Evolutionary conservation across 1,139 yeast genomes (phyloP).

Genomic region (Debaryomycetaceae sp.): DNA sequence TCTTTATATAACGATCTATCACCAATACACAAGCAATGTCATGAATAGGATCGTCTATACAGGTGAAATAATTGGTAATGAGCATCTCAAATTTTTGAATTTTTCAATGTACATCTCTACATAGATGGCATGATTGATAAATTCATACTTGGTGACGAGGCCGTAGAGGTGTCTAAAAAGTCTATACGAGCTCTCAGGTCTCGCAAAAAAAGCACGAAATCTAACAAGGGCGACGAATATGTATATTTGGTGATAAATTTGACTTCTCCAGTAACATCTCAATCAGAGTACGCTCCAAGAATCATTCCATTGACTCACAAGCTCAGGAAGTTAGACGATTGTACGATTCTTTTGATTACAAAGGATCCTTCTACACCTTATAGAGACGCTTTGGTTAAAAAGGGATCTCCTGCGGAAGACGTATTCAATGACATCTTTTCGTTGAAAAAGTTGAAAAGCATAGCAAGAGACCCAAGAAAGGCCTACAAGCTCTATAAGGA

Average conservation of each 20-base stretch:
- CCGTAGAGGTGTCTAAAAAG: slow-evolving; percentile 22
- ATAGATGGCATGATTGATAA: neutral
- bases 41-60: neutral
- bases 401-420: slow-evolving; percentile 56
- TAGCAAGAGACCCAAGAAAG: slow-evolving; percentile 43
- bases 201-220: slow-evolving; percentile 21
- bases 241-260: slow-evolving; percentile 56
- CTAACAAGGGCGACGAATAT: slow-evolving; percentile 21
- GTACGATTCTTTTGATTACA: slow-evolving; percentile 57
- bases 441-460: slow-evolving; percentile 49
- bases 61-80: neutral
- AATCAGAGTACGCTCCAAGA: slow-evolving; percentile 60
- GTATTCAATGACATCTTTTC: slow-evolving; percentile 56
- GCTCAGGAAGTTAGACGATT: slow-evolving; percentile 42
- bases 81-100: neutral
- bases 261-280: slow-evolving; percentile 41
- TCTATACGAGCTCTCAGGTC: slow-evolving; percentile 35
- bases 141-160: slow-evolving; percentile 28
- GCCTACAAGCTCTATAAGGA: slow-evolving; percentile 50
- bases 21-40: neutral
- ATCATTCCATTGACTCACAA: slow-evolving; percentile 59
- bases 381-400: slow-evolving; percentile 41
- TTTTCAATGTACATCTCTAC: neutral
- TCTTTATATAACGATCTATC: neutral
- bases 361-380: slow-evolving; percentile 65